Evolutionary conservation across 2,329 filamentous ascomycete genomes (phyloP), one percentile per base, ranked within the genome.

Genomic region (Didymellaceae sp.): DNA sequence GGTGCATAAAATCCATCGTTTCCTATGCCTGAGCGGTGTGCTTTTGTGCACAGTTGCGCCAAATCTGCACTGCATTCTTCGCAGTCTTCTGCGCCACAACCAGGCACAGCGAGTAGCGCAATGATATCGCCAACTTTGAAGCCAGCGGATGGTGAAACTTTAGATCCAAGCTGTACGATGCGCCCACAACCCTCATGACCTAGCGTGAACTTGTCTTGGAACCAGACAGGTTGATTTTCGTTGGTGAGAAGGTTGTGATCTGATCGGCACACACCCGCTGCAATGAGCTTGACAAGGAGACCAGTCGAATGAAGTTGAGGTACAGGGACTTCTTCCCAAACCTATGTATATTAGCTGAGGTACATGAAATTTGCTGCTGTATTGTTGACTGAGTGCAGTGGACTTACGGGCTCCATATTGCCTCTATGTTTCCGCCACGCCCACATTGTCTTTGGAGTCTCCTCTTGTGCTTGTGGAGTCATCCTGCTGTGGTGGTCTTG

Each of bases 341-440:
- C 50, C 57, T 59, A 25, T 8, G 3, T 11, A 28, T 13, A 22
- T 41, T 17, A 32, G 17, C 22, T n/a, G 6, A 33, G 10, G 20
- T 8, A n/a, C n/a, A n/a, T n/a, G n/a, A n/a, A n/a, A n/a, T n/a
- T n/a, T n/a, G n/a, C n/a, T n/a, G n/a, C n/a, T n/a, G n/a, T n/a
- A n/a, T n/a, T n/a, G n/a, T n/a, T n/a, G n/a, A n/a, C n/a, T n/a
- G n/a, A n/a, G n/a, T n/a, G n/a, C n/a, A n/a, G 14, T 14, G 6
- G 22, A 52, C 52, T 46, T 18, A 63, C 60, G 8, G 58, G 51
- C 24, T 61, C 41, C 55, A 63, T 59, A 13, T 59, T 61, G 10
- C 60, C 58, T 33, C 48, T 28, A 30, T 63, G 60, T 34, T 63
- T 63, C 43, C 60, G 35, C 60, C 60, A 63, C 39, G 58, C 60